Evolutionary conservation across 768 basidiomycete genomes (phyloP).

Genomic region (Baorangia bicolor): DNA sequence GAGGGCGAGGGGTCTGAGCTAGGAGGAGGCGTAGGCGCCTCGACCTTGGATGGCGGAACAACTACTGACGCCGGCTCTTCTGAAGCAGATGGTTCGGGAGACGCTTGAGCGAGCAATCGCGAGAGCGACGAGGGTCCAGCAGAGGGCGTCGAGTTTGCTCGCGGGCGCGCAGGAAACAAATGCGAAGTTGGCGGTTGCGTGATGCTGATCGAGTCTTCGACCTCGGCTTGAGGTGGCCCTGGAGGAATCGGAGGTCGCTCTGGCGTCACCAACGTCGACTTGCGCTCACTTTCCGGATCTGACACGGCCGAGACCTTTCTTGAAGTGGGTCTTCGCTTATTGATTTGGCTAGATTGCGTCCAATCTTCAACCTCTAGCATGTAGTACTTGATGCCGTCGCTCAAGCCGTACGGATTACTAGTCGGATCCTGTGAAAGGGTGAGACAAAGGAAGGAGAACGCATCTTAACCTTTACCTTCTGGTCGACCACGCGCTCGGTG

Average conservation of each 20-base stretch:
- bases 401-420: constrained; percentile 87
- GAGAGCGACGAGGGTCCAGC: constrained; percentile 80
- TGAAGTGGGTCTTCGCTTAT: constrained; percentile 55
- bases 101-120: constrained; percentile 74
- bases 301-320: constrained; percentile 46
- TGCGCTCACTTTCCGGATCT: constrained; percentile 42
- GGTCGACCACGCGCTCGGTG: constrained; percentile 79
- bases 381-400: constrained; percentile 89
- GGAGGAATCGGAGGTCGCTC: constrained; percentile 38
- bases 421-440: constrained; percentile 57
- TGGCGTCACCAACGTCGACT: constrained; percentile 10
- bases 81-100: constrained; percentile 31
- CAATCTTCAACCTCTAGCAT: constrained; percentile 94
- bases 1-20: constrained; percentile 1
- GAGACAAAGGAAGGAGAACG: neutral
- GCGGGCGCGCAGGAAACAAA: constrained; percentile 59
- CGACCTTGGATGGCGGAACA: constrained; percentile 28
- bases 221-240: constrained; percentile 66
- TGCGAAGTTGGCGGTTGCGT: constrained; percentile 67
- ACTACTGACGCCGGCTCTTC: constrained; percentile 35
- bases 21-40: constrained; percentile 32
- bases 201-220: constrained; percentile 68
- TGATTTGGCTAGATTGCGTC: constrained; percentile 68
- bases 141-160: constrained; percentile 65
- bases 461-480: constrained; percentile 46